These are phyloP conservation scores for Discostella stelligeroides DNA, from an alignment of 108 stramenopile species.

Conservation along the genomic window DNA sequence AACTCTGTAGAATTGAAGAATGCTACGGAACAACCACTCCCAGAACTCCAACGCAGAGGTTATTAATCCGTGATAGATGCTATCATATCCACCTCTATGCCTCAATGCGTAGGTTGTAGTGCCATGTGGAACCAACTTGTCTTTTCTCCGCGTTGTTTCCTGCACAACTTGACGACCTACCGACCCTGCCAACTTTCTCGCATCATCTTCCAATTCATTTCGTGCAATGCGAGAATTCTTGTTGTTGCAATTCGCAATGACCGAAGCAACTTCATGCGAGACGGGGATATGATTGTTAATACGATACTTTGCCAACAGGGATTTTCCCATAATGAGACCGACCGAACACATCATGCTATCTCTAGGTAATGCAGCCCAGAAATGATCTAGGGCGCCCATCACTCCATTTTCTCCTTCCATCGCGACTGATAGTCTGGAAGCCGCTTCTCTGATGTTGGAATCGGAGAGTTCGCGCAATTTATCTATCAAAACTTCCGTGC, in stretches of 20 bases:
- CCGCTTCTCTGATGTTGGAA: constrained; percentile 40
- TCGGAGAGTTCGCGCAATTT: constrained; percentile 51
- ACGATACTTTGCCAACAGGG: constrained; percentile 30
- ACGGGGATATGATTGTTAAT: constrained; percentile 46
- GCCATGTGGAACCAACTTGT: constrained; percentile 23
- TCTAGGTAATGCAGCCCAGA: constrained; percentile 49
- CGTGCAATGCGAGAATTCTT: no score
- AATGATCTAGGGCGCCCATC: constrained; percentile 57
- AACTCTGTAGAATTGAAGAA: constrained; percentile 20
- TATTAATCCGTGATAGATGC: constrained; percentile 11
- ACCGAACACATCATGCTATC: constrained; percentile 43
- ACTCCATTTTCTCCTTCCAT: constrained; percentile 74
- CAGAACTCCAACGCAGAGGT: constrained; percentile 30
- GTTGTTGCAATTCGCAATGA: constrained; percentile 1
- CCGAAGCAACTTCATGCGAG: constrained; percentile 55
- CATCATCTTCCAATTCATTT: no score
- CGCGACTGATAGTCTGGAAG: constrained; percentile 32
- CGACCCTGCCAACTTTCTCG: no score
- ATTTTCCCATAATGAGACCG: constrained; percentile 34
- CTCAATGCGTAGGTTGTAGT: constrained; percentile 48
- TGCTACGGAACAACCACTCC: constrained; percentile 11
- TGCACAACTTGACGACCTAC: no score
- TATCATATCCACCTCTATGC: constrained; percentile 24
- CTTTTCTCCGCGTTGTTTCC: no score
- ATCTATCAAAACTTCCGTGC: constrained; percentile 49